A percentile compares a stretch with the other conserved stretches of the same genome.
These are phyloP conservation scores for Diplosphaera chodatii DNA, from an alignment of 139 green algal species.

Conservation along the genomic window DNA sequence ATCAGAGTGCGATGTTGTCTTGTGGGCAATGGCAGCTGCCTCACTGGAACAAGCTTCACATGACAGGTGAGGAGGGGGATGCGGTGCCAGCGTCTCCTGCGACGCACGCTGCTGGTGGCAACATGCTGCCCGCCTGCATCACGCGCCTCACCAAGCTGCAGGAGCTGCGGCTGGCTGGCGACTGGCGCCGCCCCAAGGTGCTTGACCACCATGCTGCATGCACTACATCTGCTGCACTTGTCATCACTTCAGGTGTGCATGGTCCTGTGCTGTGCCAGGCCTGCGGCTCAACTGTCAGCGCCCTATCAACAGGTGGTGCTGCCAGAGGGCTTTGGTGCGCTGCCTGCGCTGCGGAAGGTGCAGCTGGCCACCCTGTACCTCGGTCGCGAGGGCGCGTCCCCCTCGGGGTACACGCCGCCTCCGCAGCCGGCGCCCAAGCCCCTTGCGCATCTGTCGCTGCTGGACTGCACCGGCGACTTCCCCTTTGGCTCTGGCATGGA, in stretches of 20 bases:
- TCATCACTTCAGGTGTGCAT: too few relatives aligned
- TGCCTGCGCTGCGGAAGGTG: neutral
- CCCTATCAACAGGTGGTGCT: neutral
- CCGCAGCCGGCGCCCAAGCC: neutral
- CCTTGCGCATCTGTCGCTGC: neutral
- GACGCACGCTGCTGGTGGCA: neutral
- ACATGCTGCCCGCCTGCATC: neutral
- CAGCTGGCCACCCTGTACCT: neutral
- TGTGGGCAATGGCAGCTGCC: too few relatives aligned
- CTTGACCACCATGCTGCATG: too few relatives aligned
- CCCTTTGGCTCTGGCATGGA: neutral
- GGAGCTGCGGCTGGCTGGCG: neutral
- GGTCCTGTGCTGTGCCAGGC: too few relatives aligned
- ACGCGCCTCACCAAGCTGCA: neutral
- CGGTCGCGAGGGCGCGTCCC: neutral
- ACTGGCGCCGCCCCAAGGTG: conserved; percentile 1
- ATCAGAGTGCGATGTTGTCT: too few relatives aligned
- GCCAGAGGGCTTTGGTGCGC: neutral
- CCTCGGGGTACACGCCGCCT: neutral
- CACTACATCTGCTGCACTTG: too few relatives aligned
- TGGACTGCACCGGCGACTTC: neutral
- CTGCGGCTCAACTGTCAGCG: too few relatives aligned
- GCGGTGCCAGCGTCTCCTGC: neutral
- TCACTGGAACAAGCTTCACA: neutral
- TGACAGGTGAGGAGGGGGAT: neutral